Evolutionary conservation across 345 rosid species (phyloP).

Genomic region (Syzygium jambos): DNA sequence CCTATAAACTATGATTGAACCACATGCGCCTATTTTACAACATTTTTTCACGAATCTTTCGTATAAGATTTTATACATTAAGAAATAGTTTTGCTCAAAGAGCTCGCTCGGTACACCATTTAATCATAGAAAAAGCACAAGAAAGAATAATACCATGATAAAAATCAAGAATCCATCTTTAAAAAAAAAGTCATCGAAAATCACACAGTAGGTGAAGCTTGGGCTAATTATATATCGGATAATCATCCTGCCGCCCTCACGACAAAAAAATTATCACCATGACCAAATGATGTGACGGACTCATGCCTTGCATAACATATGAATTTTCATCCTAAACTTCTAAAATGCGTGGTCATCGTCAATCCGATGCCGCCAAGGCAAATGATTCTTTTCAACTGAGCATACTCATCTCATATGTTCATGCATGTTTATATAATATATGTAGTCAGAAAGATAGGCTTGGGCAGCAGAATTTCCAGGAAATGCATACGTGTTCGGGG

Average conservation of each 20-base stretch:
- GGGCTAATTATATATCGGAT: background rate
- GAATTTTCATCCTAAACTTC: background rate
- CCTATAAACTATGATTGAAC: background rate
- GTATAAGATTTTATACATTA: background rate
- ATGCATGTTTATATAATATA: background rate
- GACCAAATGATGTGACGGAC: background rate
- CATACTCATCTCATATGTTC: background rate
- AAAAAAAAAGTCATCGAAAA: background rate
- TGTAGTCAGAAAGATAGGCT: background rate
- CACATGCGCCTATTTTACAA: background rate
- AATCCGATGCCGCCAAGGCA: background rate
- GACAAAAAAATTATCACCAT: background rate
- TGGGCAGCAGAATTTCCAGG: background rate
- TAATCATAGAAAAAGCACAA: no score
- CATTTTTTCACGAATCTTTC: background rate
- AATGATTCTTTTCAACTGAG: background rate
- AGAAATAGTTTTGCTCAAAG: background rate
- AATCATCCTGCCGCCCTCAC: background rate
- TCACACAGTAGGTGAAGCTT: background rate
- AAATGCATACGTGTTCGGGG: background rate
- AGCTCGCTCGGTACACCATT: background rate
- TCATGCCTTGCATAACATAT: background rate
- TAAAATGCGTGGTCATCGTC: background rate
- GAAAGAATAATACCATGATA: no score
- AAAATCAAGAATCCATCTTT: background rate